Evolutionary conservation across 345 rosid species (phyloP).

Genomic region (Pistacia vera): DNA sequence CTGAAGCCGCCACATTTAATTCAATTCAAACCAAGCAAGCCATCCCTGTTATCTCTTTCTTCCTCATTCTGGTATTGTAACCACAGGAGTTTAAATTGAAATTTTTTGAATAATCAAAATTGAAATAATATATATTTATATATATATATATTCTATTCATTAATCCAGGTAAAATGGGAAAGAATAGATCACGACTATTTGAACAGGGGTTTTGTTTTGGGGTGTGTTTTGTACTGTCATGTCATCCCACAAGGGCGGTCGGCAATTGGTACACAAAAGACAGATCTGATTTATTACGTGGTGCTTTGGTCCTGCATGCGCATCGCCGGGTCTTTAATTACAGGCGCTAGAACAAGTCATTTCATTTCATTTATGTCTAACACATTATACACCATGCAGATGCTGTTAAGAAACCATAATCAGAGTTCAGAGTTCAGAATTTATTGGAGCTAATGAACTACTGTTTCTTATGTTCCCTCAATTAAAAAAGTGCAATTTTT

Average conservation of each 20-base stretch:
- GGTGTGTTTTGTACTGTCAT: not conserved
- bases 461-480: too few species aligned
- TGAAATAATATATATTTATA: too few species aligned
- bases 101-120: too few species aligned
- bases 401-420: not conserved
- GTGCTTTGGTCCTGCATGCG: not conserved
- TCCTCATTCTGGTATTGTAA: not conserved
- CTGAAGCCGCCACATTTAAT: conserved; percentile 7
- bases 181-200: not conserved
- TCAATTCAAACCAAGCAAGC: too few species aligned
- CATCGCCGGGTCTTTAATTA: not conserved
- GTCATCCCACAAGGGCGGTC: not conserved
- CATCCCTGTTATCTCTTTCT: too few species aligned
- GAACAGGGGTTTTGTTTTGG: not conserved
- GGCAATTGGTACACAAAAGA: conserved; percentile 4
- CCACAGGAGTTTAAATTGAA: not conserved
- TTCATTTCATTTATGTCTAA: not conserved
- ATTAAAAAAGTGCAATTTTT: too few species aligned
- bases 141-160: too few species aligned
- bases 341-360: not conserved
- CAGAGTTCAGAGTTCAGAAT: not conserved
- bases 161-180: not conserved
- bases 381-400: not conserved
- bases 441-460: too few species aligned
- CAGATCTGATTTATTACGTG: not conserved